These are phyloP conservation scores for Aspergillus homomorphus DNA, from an alignment of 495 filamentous ascomycete genomes.

Conservation along the genomic window DNA sequence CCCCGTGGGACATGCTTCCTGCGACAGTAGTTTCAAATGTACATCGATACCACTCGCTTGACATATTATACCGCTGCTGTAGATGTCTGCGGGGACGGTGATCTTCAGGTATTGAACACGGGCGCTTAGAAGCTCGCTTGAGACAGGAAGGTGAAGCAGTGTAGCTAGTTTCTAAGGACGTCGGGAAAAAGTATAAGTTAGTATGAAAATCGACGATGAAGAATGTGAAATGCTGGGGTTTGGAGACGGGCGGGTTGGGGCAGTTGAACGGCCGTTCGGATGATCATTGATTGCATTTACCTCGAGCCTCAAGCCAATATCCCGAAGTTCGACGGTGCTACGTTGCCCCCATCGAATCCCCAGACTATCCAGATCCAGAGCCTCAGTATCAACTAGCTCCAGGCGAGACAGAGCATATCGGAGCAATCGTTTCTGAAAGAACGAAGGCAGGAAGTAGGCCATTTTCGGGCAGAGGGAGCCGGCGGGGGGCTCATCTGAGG, in stretches of 20 bases:
- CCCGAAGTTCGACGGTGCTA: constrained; percentile 73
- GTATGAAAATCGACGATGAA: constrained; percentile 6
- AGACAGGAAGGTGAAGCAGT: constrained; percentile 66
- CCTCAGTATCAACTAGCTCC: constrained; percentile 77
- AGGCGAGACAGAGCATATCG: constrained; percentile 76
- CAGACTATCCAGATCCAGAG: constrained; percentile 73
- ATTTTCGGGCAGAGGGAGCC: constrained; percentile 35
- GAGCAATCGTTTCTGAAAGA: constrained; percentile 77
- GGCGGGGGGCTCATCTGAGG: constrained; percentile 30
- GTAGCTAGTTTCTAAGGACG: constrained; percentile 66
- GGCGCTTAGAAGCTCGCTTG: constrained; percentile 66
- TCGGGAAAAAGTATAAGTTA: constrained; percentile 15
- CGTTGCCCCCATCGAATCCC: constrained; percentile 74
- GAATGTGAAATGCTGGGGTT: background rate
- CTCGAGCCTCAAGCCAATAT: constrained; percentile 73
- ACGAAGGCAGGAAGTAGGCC: constrained; percentile 66
- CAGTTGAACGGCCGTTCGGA: constrained; percentile 5
- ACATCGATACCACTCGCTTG: constrained; percentile 77
- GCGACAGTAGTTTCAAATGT: constrained; percentile 46
- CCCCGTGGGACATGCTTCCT: constrained; percentile 21
- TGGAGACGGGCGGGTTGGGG: constrained; percentile 2
- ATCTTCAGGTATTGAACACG: constrained; percentile 66
- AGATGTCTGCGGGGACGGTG: constrained; percentile 78
- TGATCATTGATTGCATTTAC: constrained; percentile 43
- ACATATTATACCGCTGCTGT: constrained; percentile 70